Base-by-base conservation (phyloP, 2,329 filamentous ascomycete genomes). In the Dactylellina parvicollis region DNA sequence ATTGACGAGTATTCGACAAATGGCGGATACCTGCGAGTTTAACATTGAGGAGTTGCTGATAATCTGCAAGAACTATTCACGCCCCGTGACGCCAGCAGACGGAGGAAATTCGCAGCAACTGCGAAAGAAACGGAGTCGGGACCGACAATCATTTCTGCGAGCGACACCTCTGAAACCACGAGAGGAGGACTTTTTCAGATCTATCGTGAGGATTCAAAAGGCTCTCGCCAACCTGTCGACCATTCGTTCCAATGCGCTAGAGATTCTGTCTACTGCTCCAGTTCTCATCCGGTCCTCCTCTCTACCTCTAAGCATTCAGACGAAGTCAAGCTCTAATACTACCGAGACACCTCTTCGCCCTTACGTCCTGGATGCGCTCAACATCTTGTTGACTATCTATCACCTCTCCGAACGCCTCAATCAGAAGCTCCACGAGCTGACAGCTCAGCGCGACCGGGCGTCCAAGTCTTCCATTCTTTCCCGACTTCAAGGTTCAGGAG, bases 401-500 rank as follows among this genome's bases (percentile, higher is more conserved):
- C 47, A 36, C 30, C 60, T 73, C 20, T 47, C 69, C 34, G 69
- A 73, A 42, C 46, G 30, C 12, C 60, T 73, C 7, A 60, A 73
- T 36, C 36, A 38, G 14, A 54, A 55, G 2, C 60, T 73, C 16
- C 54, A 65, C 42, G 54, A 60, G 1, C 47, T 73, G 3, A 66
- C 52, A 16, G 38, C 54, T 7, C 59, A 66, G 46, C 60, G 69
- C 22, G 69, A 73, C 40, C 55, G 61, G 28, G 26, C 69, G 26
- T 73, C 69, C 18, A 73, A 73, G 50, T 66, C 69, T 10, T 66
- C 60, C 3, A 73, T 73, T n/a, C 60, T 73, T 14, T 47, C 60
- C 18, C 69, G 69, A 4, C 60, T 73, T 14, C 55, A 54, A 24
- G 22, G 14, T 20, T 32, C 60, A 8, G 46, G 52, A 38, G 69